Base-by-base conservation (phyloP, 805 yeast species). In the Cyberlindnera japonica region DNA sequence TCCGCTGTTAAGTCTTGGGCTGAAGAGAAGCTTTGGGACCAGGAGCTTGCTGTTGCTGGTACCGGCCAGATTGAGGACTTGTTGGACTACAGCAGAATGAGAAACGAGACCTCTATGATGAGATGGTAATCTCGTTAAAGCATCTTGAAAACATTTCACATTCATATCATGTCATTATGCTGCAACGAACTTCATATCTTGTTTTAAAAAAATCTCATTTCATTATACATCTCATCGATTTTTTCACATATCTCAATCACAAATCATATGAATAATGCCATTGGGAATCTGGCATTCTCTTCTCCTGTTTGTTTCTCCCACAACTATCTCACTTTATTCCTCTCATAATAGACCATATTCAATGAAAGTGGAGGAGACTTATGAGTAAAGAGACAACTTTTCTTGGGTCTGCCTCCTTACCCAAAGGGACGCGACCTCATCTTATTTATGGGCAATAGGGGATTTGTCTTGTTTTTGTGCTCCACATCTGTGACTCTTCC, bases 81-180 rank as follows among this genome's bases (percentile, higher is more conserved):
- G 67, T 71, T 84, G 62, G 95, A 85, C 66, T 85, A 85, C 79
- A 73, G 71, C 77, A 81, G 91, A 79, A 69, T 79, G 65, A 83
- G 95, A 81, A 82, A 81, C 68, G 90, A 83, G 59, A 85, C 86
- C 89, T 77, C 93, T 58, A 77, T 83, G 86, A 72, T 83, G 81
- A 84, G 95, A 83, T 78, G 83, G 83, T 78, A 63, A 51, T 37
- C 45, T 15, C 17, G 17, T 23, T 25, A 13, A 15, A 10, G n/a
- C 21, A 32, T 16, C 32, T 22, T 18, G 20, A 15, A 9, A 14
- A 17, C 25, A 20, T 24, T 31, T n/a, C 31, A 29, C 38, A 28
- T 33, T 38, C 22, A 26, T 28, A 19, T 27, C 33, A 26, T 33
- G 30, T 11, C 18, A 12, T 15, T 27, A 27, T 27, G 30, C 30